Percentiles rank a stretch among this genome's conserved stretches.
These are phyloP conservation scores for Neopestalotiopsis rosae DNA, from an alignment of 2,329 filamentous ascomycete genomes.

Conservation along the genomic window DNA sequence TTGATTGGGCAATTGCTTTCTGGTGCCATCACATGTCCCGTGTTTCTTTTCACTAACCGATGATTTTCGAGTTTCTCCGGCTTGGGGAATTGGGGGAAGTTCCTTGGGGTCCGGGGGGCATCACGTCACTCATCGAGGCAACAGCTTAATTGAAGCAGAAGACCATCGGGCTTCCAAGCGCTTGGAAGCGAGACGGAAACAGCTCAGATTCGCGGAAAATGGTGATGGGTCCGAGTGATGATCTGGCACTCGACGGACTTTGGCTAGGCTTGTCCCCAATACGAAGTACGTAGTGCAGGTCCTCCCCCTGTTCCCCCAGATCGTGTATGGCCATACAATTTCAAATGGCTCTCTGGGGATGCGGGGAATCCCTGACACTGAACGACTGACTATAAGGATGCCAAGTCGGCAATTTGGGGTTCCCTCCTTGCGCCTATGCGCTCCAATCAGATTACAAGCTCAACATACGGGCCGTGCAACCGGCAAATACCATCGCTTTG, in stretches of 20 bases:
- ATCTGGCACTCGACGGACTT: neutral
- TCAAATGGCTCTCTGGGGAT: neutral
- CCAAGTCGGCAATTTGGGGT: neutral
- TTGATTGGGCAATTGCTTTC: constrained; percentile 11
- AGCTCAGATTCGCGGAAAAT: constrained; percentile 13
- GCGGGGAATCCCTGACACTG: constrained; percentile 11
- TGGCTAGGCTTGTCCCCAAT: neutral
- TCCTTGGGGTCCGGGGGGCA: neutral
- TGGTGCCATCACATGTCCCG: neutral
- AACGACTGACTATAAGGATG: neutral
- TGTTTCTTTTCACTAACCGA: neutral
- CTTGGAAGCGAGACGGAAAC: constrained; percentile 8
- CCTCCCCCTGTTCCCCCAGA: neutral
- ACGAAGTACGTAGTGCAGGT: no score
- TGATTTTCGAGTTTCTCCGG: constrained; percentile 11
- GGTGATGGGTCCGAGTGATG: neutral
- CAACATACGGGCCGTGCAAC: neutral
- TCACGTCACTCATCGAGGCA: neutral
- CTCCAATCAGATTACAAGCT: neutral
- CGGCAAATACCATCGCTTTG: neutral
- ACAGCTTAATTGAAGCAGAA: neutral
- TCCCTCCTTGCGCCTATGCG: neutral
- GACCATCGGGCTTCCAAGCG: neutral
- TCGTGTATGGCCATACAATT: neutral
- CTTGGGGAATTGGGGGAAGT: constrained; percentile 3